phyloP scores from a whole-genome alignment of 176 grass and related monocot species.

The Saccharum officinarum region DNA sequence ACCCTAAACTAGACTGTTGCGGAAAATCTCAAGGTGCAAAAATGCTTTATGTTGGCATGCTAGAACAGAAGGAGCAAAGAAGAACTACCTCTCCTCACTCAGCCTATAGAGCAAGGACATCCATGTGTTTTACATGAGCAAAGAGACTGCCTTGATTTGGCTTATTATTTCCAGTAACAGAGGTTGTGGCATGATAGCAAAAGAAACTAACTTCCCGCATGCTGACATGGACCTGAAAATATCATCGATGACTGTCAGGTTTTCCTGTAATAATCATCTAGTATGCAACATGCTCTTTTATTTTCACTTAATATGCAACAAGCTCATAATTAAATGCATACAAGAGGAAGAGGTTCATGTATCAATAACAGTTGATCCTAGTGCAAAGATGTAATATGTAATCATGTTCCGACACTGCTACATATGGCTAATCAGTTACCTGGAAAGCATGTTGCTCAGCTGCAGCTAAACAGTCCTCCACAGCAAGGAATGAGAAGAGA shows the following conservation, averaged over 20 bases:
- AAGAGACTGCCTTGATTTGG: conserved; percentile 18
- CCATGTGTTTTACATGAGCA: conserved; percentile 11
- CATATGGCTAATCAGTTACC: conserved; percentile 24
- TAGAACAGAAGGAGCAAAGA: conserved; percentile 33
- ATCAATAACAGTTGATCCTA: neutral
- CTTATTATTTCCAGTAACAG: conserved; percentile 16
- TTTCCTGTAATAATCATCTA: conserved; percentile 11
- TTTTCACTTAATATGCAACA: neutral
- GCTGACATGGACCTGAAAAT: neutral
- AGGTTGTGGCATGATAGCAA: neutral
- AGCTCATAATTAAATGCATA: neutral
- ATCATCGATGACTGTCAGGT: neutral
- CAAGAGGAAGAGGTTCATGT: neutral
- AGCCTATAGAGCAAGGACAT: neutral
- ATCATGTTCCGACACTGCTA: neutral
- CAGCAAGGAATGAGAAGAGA: neutral
- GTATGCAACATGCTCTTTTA: neutral
- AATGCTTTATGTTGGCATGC: conserved; percentile 23
- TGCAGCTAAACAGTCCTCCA: neutral
- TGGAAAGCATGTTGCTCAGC: conserved; percentile 12
- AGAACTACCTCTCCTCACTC: conserved; percentile 1
- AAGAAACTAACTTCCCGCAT: neutral
- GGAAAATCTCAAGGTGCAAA: neutral
- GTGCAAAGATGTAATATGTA: neutral
- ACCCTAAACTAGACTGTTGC: neutral